These are phyloP conservation scores for Cytospora schulzeri DNA, from an alignment of 2,329 filamentous ascomycete genomes.

Conservation along the genomic window DNA sequence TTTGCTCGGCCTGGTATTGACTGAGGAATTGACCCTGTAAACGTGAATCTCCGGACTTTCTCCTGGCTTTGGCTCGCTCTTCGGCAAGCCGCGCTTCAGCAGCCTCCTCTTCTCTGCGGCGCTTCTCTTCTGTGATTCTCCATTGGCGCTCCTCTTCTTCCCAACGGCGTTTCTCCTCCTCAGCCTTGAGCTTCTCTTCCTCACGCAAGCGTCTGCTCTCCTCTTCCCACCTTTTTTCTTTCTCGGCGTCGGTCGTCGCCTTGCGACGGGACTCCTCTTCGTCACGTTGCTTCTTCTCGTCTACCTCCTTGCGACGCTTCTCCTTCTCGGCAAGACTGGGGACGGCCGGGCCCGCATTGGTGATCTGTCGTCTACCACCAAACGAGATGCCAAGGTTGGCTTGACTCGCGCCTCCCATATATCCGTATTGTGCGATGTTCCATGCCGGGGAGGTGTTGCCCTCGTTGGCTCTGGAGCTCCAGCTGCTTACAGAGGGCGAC, in stretches of 20 bases:
- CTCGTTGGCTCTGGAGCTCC: constrained; percentile 86
- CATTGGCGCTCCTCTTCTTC: constrained; percentile 76
- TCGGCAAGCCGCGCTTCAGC: constrained; percentile 68
- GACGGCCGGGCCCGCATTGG: constrained; percentile 75
- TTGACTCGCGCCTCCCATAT: constrained; percentile 96
- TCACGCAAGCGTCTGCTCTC: constrained; percentile 63
- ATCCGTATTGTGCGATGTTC: constrained; percentile 98
- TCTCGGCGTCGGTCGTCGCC: constrained; percentile 57
- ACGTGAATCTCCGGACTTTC: constrained; percentile 61
- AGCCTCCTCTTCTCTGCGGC: constrained; percentile 70
- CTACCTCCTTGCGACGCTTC: constrained; percentile 59
- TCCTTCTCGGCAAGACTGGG: constrained; percentile 86
- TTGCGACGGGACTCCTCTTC: constrained; percentile 52
- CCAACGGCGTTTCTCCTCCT: constrained; percentile 73
- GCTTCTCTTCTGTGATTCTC: constrained; percentile 70
- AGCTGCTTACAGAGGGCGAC: constrained; percentile 70
- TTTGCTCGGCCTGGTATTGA: constrained; percentile 78
- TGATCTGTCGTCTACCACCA: constrained; percentile 90
- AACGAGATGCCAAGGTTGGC: constrained; percentile 93
- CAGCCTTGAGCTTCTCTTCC: constrained; percentile 60
- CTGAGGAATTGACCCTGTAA: constrained; percentile 83
- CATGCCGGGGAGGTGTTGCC: constrained; percentile 82
- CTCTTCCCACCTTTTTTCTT: constrained; percentile 67
- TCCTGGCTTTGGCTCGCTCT: constrained; percentile 64
- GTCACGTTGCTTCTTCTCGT: constrained; percentile 62